Base-by-base conservation (phyloP, 352 stramenopile genomes). In the Phytophthora ramorum region DNA sequence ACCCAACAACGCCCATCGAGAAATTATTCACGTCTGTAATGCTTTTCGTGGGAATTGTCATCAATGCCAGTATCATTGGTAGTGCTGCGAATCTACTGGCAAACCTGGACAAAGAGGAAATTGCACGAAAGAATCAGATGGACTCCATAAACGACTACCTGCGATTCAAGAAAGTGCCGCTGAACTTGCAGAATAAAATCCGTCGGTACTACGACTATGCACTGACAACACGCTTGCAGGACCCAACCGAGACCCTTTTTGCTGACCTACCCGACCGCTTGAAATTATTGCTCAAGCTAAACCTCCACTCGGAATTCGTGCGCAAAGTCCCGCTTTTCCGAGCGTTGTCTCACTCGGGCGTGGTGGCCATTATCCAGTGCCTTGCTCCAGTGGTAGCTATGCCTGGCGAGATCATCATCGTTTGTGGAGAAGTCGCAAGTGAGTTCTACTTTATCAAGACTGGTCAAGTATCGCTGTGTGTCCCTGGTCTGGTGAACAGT, bases 361-460 rank as follows among this genome's bases (percentile, higher is more conserved):
- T 90, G 9, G 85, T 94, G 40, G 78, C 83, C 12, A 87, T 94
- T 37, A 71, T 94, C 5, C 81, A 94, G 60, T 91, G 83, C 49
- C 71, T 94, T 35, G 70, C 77, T 16, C 73, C 68, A 9, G 67
- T 90, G 34, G 83, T 92, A 5, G 82, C 71, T 6, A 89, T 94
- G 79, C 78, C 85, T 1, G 65, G 83, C 16, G 83, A 94, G 34
- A 58, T 92, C 3, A 87, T 94, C 64, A 84, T 94, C 6, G 59
- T 69, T 9, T 78, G 79, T 35, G 83, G 74, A 22, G 85, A 94
- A 63, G 48, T 83, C 38, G 75, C 67, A 28, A 77, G 52, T 19
- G 80, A 91, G 65, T 91, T 93, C 50, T 93, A 92, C 58, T 90
- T 93, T 32, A 92, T 93, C 53, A 89, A 88, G 47, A 79, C 73